Base-by-base conservation (phyloP, 2,329 filamentous ascomycete species). In the Alternaria postmessia region DNA sequence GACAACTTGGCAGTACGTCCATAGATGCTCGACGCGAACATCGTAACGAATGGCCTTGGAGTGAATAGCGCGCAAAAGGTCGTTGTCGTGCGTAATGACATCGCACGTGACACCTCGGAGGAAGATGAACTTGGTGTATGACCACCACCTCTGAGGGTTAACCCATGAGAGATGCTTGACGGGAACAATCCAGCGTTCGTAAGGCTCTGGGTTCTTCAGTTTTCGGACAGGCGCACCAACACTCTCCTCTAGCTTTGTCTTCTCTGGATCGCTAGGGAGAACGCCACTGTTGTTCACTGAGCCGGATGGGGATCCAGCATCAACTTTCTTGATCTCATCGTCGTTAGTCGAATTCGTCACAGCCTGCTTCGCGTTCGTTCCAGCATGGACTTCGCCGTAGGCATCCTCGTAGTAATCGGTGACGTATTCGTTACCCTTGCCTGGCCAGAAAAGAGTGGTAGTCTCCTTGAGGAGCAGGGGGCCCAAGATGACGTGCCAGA, bases 21-120 rank as follows among this genome's bases (percentile, higher is more conserved):
- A 83, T 51, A 82, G 72, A 69, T 84, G 81, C 67, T 84, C 82
- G 14, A 82, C 80, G 5, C 78, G 75, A 59, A 80, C 80, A 64
- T 83, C 82, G 62, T 83, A 84, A 6, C 73, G 72, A 36, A 77
- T 74, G 8, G 81, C 81, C n/a, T 75, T 74, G 34, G 79, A 71
- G 65, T 82, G 80, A 49, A 77, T 79, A 52, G 69, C 75, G 51
- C 68, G 76, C n/a, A 80, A 78, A 42, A 68, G 69, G 5, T 73
- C 74, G 5, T 77, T 79, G 59, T 80, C 75, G 62, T 81, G 79
- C 16, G 73, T 72, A 41, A 81, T 74, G 38, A 78, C 77, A 63
- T 83, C 80, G 34, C 78, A 75, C 7, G 76, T 81, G 8, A 82
- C 79, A 54, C 81, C 71, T 51, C 79, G 79, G 7, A 81, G 80